Base-by-base conservation (phyloP, 139 green algal species). In the Chlorokybus atmophyticus region DNA sequence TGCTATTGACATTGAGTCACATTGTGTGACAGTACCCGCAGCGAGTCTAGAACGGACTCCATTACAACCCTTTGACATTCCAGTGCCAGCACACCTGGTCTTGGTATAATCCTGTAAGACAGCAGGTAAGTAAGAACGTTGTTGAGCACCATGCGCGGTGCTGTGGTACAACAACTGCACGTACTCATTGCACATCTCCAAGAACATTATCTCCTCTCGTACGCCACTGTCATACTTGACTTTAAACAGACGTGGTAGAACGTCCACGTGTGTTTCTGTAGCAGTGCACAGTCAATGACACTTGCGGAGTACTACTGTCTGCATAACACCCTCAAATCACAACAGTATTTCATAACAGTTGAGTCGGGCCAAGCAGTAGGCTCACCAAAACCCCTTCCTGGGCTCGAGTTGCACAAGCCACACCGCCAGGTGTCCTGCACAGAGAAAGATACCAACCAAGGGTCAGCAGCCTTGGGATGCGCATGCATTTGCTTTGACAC, bases 161-260 rank as follows among this genome's bases (percentile, higher is more conserved):
- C n/a, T n/a, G n/a, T n/a, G n/a, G 3, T 35, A 28, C 19, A 21
- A 27, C 10, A 50, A 27, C 29, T 60, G 59, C 52, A 50, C n/a
- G 38, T 66, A 66, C 50, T 77, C 69, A 25, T 60, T 52, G 1
- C 60, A 62, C 32, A 65, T 24, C 32, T 75, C 68, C 14, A 75
- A 32, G 27, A 59, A 76, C 35, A 77, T 57, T 28, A 77, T 28
- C 59, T 77, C 69, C 28, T 77, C 69, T 31, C 59, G 42, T 23
- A 77, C 26, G 27, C 69, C 69, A 31, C 69, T 77, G 67, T 77
- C 66, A 47, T 77, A 77, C 32, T 77, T 77, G 30, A 77, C 50
- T 23, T 77, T 71, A 60, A 77, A 77, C 2, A 77, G 54, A 1
- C 69, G 65, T 8, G 69, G 69, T 0, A 77, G 44, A 14, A 76